Base-by-base conservation (phyloP, 305 asterid genomes). In the Ilex paraguariensis region DNA sequence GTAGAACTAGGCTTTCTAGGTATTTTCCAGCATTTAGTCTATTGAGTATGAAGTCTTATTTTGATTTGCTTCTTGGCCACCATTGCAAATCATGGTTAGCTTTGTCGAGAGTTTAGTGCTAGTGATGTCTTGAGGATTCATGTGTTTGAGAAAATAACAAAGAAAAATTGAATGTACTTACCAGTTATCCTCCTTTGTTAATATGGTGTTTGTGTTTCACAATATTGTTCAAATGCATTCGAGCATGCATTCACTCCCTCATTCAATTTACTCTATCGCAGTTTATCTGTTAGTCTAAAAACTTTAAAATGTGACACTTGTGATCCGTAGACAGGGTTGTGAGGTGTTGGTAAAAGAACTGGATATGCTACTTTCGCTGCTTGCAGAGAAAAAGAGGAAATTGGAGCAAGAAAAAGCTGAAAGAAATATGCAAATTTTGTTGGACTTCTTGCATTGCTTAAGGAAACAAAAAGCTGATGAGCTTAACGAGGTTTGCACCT, bases 371-470 rank as follows among this genome's bases (percentile, higher is more conserved):
- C 60, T 84, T 76, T 75, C 80, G 57, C 75, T 84, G 71, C 75
- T 88, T 78, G 68, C 82, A 31, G 95, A 82, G 81, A 84, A 77
- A 69, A 88, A 86, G 84, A 86, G 90, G 77, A 82, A 79, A 68
- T 54, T 88, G 78, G 96, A 86, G 79, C 96, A 86, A 70, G 87
- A 82, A 77, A 93, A 88, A 79, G 86, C 96, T 56, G 96, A 88
- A 79, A 82, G 88, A 81, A 86, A 79, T 81, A 78, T 88, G 96
- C 88, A 86, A 72, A 82, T 84, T 80, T 67, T 88, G 75, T 80
- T 79, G 71, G 95, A 86, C 70, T 88, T 88, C 85, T 75, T 88
- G 61, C 79, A 76, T 66, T 72, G 79, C 80, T 79, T 86, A 72
- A 84, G 75, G 87, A 84, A 81, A 74, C 83, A 84, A 78, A 89